These are phyloP conservation scores for Colletotrichum scovillei DNA, from an alignment of 2,329 filamentous ascomycete genomes.

Conservation along the genomic window DNA sequence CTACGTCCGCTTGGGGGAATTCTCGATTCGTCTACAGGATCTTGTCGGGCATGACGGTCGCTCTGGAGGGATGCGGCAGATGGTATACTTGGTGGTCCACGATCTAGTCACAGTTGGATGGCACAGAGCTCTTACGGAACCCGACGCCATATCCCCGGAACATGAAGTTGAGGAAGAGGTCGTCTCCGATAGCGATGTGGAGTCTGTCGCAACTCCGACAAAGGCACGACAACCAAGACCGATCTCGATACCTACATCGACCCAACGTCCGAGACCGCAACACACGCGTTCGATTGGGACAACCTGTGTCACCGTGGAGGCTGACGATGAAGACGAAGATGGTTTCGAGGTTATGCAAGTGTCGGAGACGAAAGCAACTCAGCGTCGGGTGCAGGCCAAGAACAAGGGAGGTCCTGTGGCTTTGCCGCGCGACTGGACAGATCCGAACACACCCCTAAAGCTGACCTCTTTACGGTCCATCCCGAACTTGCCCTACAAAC, in stretches of 20 bases:
- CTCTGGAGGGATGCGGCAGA: conserved; percentile 35
- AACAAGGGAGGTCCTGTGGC: conserved; percentile 42
- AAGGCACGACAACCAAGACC: not conserved
- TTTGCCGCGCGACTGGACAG: conserved; percentile 54
- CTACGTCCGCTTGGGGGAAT: conserved; percentile 59
- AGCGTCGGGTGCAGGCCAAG: conserved; percentile 10
- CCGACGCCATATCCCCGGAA: not conserved
- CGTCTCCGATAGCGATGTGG: conserved; percentile 26
- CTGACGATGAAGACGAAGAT: conserved; percentile 39
- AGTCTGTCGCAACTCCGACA: not conserved
- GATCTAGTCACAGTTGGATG: conserved; percentile 60
- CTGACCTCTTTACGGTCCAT: conserved; percentile 63
- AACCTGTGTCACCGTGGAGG: conserved; percentile 24
- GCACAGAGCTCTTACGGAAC: conserved; percentile 43
- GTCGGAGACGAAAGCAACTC: conserved; percentile 22
- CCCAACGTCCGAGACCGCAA: not conserved
- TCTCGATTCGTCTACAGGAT: conserved; percentile 36
- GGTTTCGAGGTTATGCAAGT: conserved; percentile 51
- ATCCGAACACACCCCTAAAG: conserved; percentile 58
- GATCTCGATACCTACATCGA: not conserved
- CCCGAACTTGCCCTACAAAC: conserved; percentile 64
- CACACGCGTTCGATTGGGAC: not conserved
- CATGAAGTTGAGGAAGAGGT: conserved; percentile 6
- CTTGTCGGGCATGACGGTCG: conserved; percentile 15
- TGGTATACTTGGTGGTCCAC: conserved; percentile 59